Base-by-base conservation (phyloP, 1,284 basidiomycete genomes). In the Leccinum fallax region DNA sequence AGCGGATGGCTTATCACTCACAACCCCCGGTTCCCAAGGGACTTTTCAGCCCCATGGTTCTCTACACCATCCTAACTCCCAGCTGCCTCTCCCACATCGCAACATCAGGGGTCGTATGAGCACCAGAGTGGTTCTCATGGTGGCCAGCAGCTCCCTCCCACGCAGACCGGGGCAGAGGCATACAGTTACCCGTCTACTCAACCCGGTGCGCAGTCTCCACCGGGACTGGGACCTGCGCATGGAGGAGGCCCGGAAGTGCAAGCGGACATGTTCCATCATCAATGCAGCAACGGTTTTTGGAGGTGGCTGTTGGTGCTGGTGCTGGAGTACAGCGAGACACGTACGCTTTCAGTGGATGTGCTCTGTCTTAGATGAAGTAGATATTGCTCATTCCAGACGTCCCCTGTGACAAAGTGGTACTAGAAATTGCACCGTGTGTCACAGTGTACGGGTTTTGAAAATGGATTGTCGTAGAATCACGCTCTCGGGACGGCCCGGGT, bases 271-370 rank as follows among this genome's bases (percentile, higher is more conserved):
- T 11, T 53, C 16, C 61, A 24, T 34, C 11, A 34, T 34, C 32
- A 34, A 59, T 43, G 10, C 71, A 76, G 51, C 63, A 74, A 38
- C 74, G 74, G 7, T 73, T 76, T 54, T 74, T 71, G 58, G 72
- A 71, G 48, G 75, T 74, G 72, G 63, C 26, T 34, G 65, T 76
- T 38, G 69, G 61, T 5, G 52, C 71, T 53, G 69, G 65, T n/a
- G 8, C 64, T 26, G 70, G 53, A 40, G 59, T 59, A 30, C 70
- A 69, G 48, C 70, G 71, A 36, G 65, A 65, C 3, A 43, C 70
- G 36, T 72, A 72, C 30, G 61, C 62, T 61, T 59, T 71, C 53
- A 57, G 63, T 15, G 69, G 67, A 32, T 53, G 61, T 55, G 63
- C 65, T 16, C 63, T 67, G 36, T 53, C 60, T 56, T 73, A 63